Conservation (phyloP, 2,329 filamentous ascomycete genomes). For the Colletotrichum sp. region DNA sequence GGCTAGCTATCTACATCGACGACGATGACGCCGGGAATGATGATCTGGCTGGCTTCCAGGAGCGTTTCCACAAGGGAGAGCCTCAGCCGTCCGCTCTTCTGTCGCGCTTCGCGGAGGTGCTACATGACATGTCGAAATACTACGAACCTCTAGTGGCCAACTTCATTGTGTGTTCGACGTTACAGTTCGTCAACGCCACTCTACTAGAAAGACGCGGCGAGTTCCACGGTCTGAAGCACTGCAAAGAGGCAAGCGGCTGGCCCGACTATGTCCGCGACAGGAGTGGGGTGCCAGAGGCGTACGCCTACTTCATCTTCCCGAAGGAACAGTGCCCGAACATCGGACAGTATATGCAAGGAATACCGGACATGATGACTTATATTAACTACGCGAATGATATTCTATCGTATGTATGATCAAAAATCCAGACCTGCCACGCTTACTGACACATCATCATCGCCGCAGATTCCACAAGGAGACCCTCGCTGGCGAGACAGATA, state of each 20-base stretch:
- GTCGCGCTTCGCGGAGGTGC: background rate
- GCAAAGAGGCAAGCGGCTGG: background rate
- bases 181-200: background rate
- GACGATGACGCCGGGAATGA: background rate
- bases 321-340: background rate
- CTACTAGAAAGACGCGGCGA: fast-evolving
- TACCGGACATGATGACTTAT: background rate
- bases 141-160: background rate
- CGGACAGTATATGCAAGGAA: background rate
- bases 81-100: background rate
- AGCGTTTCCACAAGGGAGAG: background rate
- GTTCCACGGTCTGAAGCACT: background rate
- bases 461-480: background rate
- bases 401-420: background rate
- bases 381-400: background rate
- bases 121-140: background rate
- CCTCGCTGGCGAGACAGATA: background rate
- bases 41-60: background rate
- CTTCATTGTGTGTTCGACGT: background rate
- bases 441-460: background rate
- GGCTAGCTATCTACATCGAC: background rate
- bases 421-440: background rate
- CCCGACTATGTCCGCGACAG: background rate
- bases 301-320: background rate
- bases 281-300: background rate